A percentile compares a stretch with the other conserved stretches of the same genome.
phyloP scores from a whole-genome alignment of 805 yeast species.

The Ogataea dorogensis region DNA sequence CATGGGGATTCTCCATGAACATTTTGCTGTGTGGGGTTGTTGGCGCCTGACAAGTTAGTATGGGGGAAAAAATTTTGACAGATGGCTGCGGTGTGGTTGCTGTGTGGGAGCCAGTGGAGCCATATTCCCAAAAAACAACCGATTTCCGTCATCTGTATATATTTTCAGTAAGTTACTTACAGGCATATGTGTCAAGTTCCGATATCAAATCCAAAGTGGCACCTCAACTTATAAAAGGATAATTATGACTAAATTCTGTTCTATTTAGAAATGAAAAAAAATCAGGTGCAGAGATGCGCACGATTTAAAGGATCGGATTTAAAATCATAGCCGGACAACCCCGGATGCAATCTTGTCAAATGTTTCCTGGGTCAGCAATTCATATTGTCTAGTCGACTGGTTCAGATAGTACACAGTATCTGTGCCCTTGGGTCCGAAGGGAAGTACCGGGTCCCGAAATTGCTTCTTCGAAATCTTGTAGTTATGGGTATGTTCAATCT shows the following conservation, averaged over 20 bases:
- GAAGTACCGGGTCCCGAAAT: constrained; percentile 65
- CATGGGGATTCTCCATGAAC: constrained; percentile 82
- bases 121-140: not conserved
- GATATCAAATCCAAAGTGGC: not conserved
- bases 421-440: constrained; percentile 59
- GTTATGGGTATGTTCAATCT: constrained; percentile 69
- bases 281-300: constrained; percentile 2
- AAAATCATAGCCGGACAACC: constrained; percentile 21
- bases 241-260: constrained; percentile 12
- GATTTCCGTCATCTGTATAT: not conserved
- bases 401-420: constrained; percentile 74
- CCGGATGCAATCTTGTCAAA: constrained; percentile 45
- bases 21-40: constrained; percentile 40
- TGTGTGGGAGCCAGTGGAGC: too few species aligned
- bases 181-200: constrained; percentile 4
- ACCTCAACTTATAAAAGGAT: constrained; percentile 1
- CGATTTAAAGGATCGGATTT: not conserved
- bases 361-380: constrained; percentile 50
- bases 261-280: constrained; percentile 3
- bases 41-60: constrained; percentile 19
- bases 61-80: not conserved
- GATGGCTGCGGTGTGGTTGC: too few species aligned
- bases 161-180: constrained; percentile 2
- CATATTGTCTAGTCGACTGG: constrained; percentile 44
- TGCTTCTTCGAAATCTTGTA: constrained; percentile 75